Evolutionary conservation across 2,329 filamentous ascomycete genomes (phyloP), one percentile per base, ranked within the genome.

Genomic region (Fusarium pseudonygamai): DNA sequence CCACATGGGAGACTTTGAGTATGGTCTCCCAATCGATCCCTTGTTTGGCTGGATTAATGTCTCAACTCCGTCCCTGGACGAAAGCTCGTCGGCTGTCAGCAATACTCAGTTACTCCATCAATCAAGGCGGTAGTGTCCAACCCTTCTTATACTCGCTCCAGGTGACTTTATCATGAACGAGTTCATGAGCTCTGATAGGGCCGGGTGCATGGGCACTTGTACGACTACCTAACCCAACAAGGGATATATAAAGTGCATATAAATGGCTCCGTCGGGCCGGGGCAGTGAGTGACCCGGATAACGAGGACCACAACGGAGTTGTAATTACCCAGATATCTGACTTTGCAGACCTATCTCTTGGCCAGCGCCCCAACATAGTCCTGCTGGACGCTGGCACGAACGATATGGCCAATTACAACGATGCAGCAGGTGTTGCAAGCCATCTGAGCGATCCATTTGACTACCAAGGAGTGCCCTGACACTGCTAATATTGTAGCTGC

Each of bases 21-120:
- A 43, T 7, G 30, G 24, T 12, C 18, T 67, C 4, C 50, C 64
- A 9, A 53, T 67, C 0, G 64, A 67, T 40, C 64, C 64, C 0
- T 36, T 67, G 12, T 67, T 67, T 26, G 64, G 64, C 3, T 67
- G 62, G 62, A 67, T 67, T 6, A 60, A 67, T 36, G 64, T 67
- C 5, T 39, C 37, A 5, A 67, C 61, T 6, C 61, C 64, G 0
- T 43, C 26, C 0, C 5, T 66, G 3, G 22, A 66, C 1, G 42
- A 34, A 32, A n/a, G 28, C 1, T n/a, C 30, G 4, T 2, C 13
- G 3, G 5, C 37, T 32, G 3, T 24, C 0, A 22, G 28, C 16
- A 56, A 7, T 16, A 39, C 10, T n/a, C 6, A 9, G 10, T 16
- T 5, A 8, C 34, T 39, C 10, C 5, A 37, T 37, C 36, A 20